Evolutionary conservation across 148 eudicot species (phyloP), one percentile per base, ranked within the genome.

Genomic region (Chenopodium berlandieri): DNA sequence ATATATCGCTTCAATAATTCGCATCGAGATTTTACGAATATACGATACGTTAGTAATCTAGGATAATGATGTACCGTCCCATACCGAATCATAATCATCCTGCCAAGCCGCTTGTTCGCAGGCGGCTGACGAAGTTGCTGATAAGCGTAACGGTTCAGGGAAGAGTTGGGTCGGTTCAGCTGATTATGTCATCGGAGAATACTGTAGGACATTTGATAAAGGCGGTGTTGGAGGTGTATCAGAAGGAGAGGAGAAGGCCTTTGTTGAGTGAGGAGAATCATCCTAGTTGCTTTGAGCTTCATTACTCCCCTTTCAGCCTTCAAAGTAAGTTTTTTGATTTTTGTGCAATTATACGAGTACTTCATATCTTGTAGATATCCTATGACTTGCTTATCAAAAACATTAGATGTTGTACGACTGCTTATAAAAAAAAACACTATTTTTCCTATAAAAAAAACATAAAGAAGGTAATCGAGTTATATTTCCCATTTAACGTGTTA

Each of bases 291-390:
- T 90, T 87, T 76, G 82, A 87, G 81, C 94, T 93, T 75, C 97
- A 93, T 79, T 93, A 91, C 75, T 91, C 97, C 2, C 91, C 87
- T 52, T 93, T 93, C 78, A 87, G 85, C 81, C 78, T 93, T 9
- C 86, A 90, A 46, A 82, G 94, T 93, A 79, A 80, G 93, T 87
- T 60, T 11, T 10, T 17, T 27, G 27, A 27, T 0, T 52, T 52
- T 52, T 48, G 10, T 50, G 37, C 37, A 34, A 34, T 34, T 4
- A 34, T 34, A 34, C 40, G 4, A 34, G 5, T 34, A 34, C 0
- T 34, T 34, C 5, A 34, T 34, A 4, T 3, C 5, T 34, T 34
- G 0, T 34, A 34, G 40, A 34, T 34, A 5, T 4, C 0, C 5
- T 34, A 4, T 34, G 37, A 34, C 37, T 34, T 2, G 4, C 4